Evolutionary conservation across 768 basidiomycete species (phyloP).

Genomic region (Phylloporus sp.): DNA sequence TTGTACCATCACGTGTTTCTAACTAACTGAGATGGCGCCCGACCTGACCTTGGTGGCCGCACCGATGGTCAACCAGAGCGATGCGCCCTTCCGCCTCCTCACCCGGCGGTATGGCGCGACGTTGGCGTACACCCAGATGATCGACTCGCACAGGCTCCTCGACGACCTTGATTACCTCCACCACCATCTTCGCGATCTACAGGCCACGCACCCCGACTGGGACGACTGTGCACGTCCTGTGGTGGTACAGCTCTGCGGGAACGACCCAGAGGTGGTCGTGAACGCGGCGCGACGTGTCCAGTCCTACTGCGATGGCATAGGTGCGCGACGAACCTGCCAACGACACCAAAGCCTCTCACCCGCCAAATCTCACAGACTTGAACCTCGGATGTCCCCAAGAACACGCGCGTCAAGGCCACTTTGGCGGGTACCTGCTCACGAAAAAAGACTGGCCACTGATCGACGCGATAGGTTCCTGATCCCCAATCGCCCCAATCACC

Average conservation of each 20-base stretch:
- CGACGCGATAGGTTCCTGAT: conserved; percentile 52
- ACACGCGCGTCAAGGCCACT: conserved; percentile 60
- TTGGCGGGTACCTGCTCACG: conserved; percentile 71
- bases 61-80: conserved; percentile 80
- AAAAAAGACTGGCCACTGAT: conserved; percentile 72
- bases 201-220: conserved; percentile 10
- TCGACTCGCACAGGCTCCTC: conserved; percentile 56
- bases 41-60: conserved; percentile 49
- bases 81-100: conserved; percentile 67
- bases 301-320: conserved; percentile 63
- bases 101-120: conserved; percentile 62
- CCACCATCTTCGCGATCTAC: conserved; percentile 57
- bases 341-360: background rate
- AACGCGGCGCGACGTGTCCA: conserved; percentile 59
- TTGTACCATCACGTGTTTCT: conserved; percentile 14
- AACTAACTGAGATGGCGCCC: conserved; percentile 12
- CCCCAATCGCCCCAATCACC: background rate
- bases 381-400: conserved; percentile 82
- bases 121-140: conserved; percentile 76
- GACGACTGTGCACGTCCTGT: conserved; percentile 42
- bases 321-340: conserved; percentile 35
- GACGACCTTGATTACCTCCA: conserved; percentile 64
- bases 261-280: conserved; percentile 60
- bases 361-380: conserved; percentile 47
- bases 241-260: conserved; percentile 71